phyloP scores from a whole-genome alignment of 2,329 filamentous ascomycete genomes.

The Rhytidhysteron rufulum region DNA sequence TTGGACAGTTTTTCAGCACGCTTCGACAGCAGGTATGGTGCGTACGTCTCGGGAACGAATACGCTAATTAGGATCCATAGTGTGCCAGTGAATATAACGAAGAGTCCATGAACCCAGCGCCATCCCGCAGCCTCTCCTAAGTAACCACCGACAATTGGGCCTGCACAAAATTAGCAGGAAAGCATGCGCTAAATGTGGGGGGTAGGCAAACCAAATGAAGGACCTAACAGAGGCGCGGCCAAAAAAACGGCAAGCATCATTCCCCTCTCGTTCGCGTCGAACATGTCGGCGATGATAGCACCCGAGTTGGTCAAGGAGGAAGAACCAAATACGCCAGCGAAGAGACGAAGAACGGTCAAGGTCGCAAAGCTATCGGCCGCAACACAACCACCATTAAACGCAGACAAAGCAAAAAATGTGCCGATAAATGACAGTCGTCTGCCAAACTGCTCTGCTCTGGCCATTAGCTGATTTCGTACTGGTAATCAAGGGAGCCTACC shows the following conservation, averaged over 20 bases:
- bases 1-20: slow-evolving; percentile 58
- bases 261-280: slow-evolving; percentile 43
- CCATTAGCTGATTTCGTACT: background rate
- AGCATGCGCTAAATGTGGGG: background rate
- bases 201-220: slow-evolving; percentile 7
- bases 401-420: background rate
- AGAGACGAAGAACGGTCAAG: slow-evolving; percentile 59
- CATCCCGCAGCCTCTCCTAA: slow-evolving; percentile 15
- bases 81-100: slow-evolving; percentile 48
- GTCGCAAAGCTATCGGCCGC: slow-evolving; percentile 52
- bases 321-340: slow-evolving; percentile 58
- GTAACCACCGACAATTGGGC: slow-evolving; percentile 16
- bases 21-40: slow-evolving; percentile 56
- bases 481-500: background rate
- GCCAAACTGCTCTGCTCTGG: background rate
- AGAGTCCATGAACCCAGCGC: slow-evolving; percentile 42
- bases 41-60: slow-evolving; percentile 60
- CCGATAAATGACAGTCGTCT: background rate
- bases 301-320: slow-evolving; percentile 58
- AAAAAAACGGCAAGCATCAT: slow-evolving; percentile 13
- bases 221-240: slow-evolving; percentile 14
- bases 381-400: slow-evolving; percentile 37
- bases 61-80: slow-evolving; percentile 51
- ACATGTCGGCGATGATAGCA: slow-evolving; percentile 59
- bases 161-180: background rate